Percentiles rank a stretch among this genome's conserved stretches.
These are phyloP conservation scores for Candida fluviatilis DNA, from an alignment of 805 yeast species.

Conservation along the genomic window DNA sequence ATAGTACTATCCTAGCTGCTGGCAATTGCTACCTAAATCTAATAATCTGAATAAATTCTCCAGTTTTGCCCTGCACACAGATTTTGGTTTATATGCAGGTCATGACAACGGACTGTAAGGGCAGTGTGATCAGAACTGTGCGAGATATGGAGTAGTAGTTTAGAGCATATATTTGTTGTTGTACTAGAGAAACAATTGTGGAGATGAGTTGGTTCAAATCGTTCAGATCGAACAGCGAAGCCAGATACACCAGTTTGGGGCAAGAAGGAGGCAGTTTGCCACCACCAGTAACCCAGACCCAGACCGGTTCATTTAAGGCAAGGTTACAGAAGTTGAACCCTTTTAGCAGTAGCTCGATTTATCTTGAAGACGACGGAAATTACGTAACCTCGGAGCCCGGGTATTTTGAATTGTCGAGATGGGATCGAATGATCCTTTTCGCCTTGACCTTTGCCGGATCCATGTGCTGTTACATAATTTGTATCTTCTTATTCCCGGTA, in stretches of 20 bases:
- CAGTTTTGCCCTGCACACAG: no score
- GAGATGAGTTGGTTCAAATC: constrained; percentile 38
- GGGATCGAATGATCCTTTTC: constrained; percentile 46
- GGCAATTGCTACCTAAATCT: no score
- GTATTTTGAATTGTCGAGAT: constrained; percentile 37
- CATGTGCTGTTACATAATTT: constrained; percentile 36
- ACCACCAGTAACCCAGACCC: constrained; percentile 31
- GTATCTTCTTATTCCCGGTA: constrained; percentile 41
- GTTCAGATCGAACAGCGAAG: constrained; percentile 13
- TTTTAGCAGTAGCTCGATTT: constrained; percentile 32
- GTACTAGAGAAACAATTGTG: no score
- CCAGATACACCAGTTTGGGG: constrained; percentile 25
- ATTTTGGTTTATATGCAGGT: no score
- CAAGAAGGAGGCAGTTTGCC: constrained; percentile 37
- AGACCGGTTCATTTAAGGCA: constrained; percentile 20
- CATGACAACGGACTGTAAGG: no score
- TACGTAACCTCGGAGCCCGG: constrained; percentile 43
- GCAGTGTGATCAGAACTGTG: no score
- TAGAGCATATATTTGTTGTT: no score
- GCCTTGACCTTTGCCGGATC: constrained; percentile 42
- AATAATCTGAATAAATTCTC: no score
- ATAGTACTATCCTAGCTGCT: no score
- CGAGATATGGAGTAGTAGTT: no score
- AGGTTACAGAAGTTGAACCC: constrained; percentile 36
- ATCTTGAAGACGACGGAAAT: constrained; percentile 39